phyloP scores from a whole-genome alignment of 345 rosid species.

The Lumnitzera littorea region DNA sequence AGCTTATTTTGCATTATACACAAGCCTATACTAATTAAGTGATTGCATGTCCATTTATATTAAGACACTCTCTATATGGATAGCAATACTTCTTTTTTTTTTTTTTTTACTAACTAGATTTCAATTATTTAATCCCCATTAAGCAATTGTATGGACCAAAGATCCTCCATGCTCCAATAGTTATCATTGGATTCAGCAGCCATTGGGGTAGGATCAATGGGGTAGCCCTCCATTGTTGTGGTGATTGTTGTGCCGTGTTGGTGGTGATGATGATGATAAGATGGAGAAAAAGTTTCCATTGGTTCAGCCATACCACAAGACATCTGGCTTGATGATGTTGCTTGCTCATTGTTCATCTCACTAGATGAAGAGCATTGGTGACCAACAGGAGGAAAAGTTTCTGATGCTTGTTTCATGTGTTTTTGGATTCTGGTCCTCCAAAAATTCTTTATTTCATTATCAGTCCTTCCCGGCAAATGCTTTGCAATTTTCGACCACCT shows the following conservation, averaged over 20 bases:
- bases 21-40: background rate
- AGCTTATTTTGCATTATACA: no score
- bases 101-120: background rate
- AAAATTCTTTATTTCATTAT: constrained; percentile 90
- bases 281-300: constrained; percentile 43
- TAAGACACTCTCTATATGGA: background rate
- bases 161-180: constrained; percentile 80
- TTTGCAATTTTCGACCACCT: constrained; percentile 67
- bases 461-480: constrained; percentile 96
- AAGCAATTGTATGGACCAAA: constrained; percentile 73
- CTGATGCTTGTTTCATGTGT: constrained; percentile 53
- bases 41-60: background rate
- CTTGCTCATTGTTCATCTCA: constrained; percentile 11
- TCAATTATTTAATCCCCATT: constrained; percentile 20
- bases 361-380: constrained; percentile 32
- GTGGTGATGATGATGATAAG: constrained; percentile 3
- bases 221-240: constrained; percentile 14
- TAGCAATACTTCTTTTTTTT: background rate
- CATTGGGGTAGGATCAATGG: background rate
- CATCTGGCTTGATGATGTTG: constrained; percentile 25
- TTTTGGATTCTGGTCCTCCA: constrained; percentile 98
- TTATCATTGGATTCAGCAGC: constrained; percentile 38
- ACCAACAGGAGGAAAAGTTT: constrained; percentile 22
- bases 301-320: constrained; percentile 29
- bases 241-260: constrained; percentile 7